Evolutionary conservation across 1,284 basidiomycete genomes (phyloP).

Genomic region (Porogramme epimiltina): DNA sequence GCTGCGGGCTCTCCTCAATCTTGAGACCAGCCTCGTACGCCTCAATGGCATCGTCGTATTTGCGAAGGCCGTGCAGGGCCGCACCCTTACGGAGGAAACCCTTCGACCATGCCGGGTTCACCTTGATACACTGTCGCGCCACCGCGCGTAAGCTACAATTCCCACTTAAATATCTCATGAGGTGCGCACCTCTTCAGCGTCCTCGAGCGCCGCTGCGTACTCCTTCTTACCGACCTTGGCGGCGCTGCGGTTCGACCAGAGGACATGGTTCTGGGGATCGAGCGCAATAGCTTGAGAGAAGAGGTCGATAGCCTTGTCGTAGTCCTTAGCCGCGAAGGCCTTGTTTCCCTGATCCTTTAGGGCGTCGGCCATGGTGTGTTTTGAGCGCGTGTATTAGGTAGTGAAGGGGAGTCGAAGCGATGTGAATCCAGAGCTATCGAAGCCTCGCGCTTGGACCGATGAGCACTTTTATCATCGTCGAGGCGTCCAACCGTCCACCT

Average conservation of each 20-base stretch:
- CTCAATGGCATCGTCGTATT: conserved; percentile 83
- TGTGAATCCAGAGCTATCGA: background rate
- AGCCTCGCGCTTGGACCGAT: background rate
- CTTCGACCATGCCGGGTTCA: conserved; percentile 87
- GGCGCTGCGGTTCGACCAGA: conserved; percentile 94
- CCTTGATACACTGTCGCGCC: conserved; percentile 64
- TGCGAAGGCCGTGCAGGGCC: conserved; percentile 85
- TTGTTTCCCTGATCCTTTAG: conserved; percentile 96
- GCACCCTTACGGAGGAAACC: conserved; percentile 93
- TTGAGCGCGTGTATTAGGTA: background rate
- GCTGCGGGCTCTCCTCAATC: conserved; percentile 78
- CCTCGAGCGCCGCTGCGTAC: conserved; percentile 79
- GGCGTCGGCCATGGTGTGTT: conserved; percentile 38
- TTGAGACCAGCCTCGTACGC: conserved; percentile 83
- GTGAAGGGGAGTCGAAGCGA: background rate
- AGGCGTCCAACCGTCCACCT: background rate
- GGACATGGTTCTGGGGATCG: conserved; percentile 84
- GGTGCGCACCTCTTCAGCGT: conserved; percentile 83
- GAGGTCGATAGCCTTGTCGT: conserved; percentile 83
- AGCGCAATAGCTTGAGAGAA: conserved; percentile 89
- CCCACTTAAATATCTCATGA: background rate
- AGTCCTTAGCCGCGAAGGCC: conserved; percentile 93
- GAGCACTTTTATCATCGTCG: conserved; percentile 20
- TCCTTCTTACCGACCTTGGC: conserved; percentile 84
- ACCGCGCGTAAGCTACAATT: background rate